A percentile compares a stretch with the other conserved stretches of the same genome.
These are phyloP conservation scores for Bidens hawaiensis DNA, from an alignment of 140 eudicot genomes.

Conservation along the genomic window DNA sequence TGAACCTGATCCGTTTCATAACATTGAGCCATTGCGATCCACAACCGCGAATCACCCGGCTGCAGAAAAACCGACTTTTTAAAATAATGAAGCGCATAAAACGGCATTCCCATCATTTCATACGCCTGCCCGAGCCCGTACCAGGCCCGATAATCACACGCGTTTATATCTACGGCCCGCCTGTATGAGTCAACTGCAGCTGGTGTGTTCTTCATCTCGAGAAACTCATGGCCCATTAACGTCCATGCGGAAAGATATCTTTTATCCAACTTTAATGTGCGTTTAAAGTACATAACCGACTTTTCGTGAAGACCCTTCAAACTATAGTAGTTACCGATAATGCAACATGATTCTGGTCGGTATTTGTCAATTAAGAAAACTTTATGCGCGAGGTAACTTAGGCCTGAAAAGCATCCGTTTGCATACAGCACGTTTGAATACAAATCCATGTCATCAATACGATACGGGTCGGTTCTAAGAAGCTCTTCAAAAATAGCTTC, in stretches of 20 bases:
- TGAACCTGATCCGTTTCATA: constrained; percentile 78
- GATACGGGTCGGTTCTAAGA: too few species aligned
- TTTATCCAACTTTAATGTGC: constrained; percentile 79
- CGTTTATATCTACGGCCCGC: constrained; percentile 81
- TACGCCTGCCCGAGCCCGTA: constrained; percentile 97
- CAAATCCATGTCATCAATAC: constrained; percentile 96
- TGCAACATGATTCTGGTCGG: constrained; percentile 97
- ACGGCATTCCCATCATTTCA: constrained; percentile 98
- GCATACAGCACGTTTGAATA: constrained; percentile 91
- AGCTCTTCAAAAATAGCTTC: constrained; percentile 93
- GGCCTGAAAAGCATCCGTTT: constrained; percentile 77
- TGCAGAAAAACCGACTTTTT: too few species aligned
- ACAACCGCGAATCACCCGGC: constrained; percentile 84
- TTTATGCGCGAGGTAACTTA: constrained; percentile 85
- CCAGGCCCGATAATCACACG: constrained; percentile 96
- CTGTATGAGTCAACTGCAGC: constrained; percentile 91
- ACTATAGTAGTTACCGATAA: constrained; percentile 90
- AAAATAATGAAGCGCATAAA: constrained; percentile 81
- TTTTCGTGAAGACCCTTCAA: constrained; percentile 94
- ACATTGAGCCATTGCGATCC: constrained; percentile 99
- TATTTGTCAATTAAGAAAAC: constrained; percentile 83
- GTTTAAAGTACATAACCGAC: constrained; percentile 73
- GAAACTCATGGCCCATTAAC: constrained; percentile 88
- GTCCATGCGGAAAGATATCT: constrained; percentile 96
- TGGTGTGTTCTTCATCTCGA: constrained; percentile 91